A percentile compares a stretch with the other conserved stretches of the same genome.
phyloP scores from a whole-genome alignment of 2,329 filamentous ascomycete species.

The Penicillium hesseltinei region DNA sequence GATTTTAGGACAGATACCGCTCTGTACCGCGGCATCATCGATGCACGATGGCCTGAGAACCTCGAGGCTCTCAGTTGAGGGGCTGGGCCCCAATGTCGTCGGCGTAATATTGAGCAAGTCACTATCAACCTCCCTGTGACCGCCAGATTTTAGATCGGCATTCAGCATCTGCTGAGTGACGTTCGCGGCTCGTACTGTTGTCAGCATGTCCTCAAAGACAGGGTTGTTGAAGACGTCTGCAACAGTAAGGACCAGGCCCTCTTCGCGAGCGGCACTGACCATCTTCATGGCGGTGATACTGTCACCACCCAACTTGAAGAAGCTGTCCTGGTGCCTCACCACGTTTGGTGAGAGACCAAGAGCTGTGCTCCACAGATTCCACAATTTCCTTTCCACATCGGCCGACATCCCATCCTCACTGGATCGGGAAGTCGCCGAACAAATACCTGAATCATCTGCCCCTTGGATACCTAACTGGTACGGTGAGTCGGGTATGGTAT shows the following conservation, averaged over 20 bases:
- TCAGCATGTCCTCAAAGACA: slow-evolving; percentile 41
- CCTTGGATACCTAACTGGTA: slow-evolving; percentile 16
- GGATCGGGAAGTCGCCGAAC: slow-evolving; percentile 33
- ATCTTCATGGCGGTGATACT: slow-evolving; percentile 45
- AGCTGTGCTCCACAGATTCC: slow-evolving; percentile 41
- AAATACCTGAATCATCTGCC: slow-evolving; percentile 24
- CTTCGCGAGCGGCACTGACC: slow-evolving; percentile 41
- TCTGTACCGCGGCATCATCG: slow-evolving; percentile 44
- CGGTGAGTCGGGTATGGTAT: slow-evolving; percentile 19
- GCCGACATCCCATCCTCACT: slow-evolving; percentile 28
- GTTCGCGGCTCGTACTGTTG: slow-evolving; percentile 28
- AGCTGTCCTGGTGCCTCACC: slow-evolving; percentile 40
- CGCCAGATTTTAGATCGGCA: slow-evolving; percentile 19
- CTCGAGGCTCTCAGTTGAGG: slow-evolving; percentile 27
- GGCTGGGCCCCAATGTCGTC: slow-evolving; percentile 14
- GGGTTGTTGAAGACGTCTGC: slow-evolving; percentile 46
- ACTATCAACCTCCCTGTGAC: slow-evolving; percentile 14
- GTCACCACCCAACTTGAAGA: slow-evolving; percentile 44
- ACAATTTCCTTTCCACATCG: slow-evolving; percentile 36
- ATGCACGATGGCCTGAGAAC: slow-evolving; percentile 25
- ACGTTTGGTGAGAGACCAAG: slow-evolving; percentile 34
- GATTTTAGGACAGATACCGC: slow-evolving; percentile 53
- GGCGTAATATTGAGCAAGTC: slow-evolving; percentile 18
- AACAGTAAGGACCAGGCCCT: slow-evolving; percentile 42
- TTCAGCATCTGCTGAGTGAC: slow-evolving; percentile 24